These are phyloP conservation scores for Pichia cactophila DNA, from an alignment of 1,139 yeast species.

Conservation along the genomic window DNA sequence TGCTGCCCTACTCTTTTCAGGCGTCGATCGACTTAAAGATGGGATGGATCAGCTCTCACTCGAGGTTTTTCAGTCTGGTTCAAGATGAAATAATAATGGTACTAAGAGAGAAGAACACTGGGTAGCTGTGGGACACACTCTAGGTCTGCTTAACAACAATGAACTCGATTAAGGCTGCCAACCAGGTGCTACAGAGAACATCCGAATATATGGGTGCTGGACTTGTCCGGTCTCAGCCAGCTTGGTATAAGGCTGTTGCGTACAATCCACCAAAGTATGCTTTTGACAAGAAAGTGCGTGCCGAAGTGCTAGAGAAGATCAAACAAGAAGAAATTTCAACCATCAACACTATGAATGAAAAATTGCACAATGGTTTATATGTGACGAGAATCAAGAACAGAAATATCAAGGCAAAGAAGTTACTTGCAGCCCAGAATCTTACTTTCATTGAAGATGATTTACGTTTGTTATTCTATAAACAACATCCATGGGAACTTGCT, in stretches of 20 bases:
- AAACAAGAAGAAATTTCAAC: conserved; percentile 16
- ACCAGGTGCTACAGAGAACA: conserved; percentile 67
- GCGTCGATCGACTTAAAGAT: background rate
- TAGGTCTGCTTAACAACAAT: conserved; percentile 7
- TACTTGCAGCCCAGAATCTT: conserved; percentile 56
- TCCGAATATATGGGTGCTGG: conserved; percentile 65
- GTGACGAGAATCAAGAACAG: conserved; percentile 42
- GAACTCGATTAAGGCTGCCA: conserved; percentile 37
- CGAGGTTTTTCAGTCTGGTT: too few species aligned
- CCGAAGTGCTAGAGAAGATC: conserved; percentile 17
- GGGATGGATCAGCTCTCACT: too few species aligned
- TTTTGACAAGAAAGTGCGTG: conserved; percentile 30
- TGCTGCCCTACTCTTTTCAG: too few species aligned
- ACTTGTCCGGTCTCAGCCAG: conserved; percentile 60
- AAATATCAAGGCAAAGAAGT: conserved; percentile 3
- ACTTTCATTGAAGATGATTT: conserved; percentile 74
- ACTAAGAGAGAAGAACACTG: too few species aligned
- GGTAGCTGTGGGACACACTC: too few species aligned
- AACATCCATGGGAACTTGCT: conserved; percentile 98
- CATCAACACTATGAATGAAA: conserved; percentile 6
- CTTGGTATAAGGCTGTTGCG: conserved; percentile 81
- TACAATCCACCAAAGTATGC: conserved; percentile 69
- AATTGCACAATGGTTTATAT: conserved; percentile 29
- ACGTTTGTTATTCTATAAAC: conserved; percentile 73
- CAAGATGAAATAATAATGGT: too few species aligned